Percentiles rank a stretch among this genome's conserved stretches.
These are phyloP conservation scores for Cladorrhinum sp. DNA, from an alignment of 2,329 filamentous ascomycete genomes.

Conservation along the genomic window DNA sequence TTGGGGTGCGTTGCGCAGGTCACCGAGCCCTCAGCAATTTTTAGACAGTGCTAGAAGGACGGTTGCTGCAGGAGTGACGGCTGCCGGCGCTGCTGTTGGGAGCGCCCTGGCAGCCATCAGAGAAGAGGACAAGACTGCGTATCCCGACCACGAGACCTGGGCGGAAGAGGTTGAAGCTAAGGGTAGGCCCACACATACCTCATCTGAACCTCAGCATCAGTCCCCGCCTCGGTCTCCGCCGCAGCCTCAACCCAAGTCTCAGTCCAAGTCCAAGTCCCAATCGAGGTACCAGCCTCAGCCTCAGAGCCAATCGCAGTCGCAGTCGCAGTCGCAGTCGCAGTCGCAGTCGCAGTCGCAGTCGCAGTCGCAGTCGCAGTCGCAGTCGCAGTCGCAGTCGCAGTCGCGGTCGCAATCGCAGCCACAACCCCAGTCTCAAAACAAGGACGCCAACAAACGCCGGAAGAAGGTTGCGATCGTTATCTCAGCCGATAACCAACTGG, in stretches of 20 bases:
- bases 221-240: not conserved
- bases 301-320: not conserved
- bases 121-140: slow-evolving; percentile 77
- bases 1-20: slow-evolving; percentile 75
- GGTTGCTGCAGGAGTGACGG: slow-evolving; percentile 76
- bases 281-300: not conserved
- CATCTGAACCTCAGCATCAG: not conserved
- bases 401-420: not conserved
- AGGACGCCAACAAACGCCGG: slow-evolving; percentile 48
- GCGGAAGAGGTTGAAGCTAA: slow-evolving; percentile 79
- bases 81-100: slow-evolving; percentile 77
- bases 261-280: not conserved
- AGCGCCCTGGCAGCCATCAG: slow-evolving; percentile 79
- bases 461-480: slow-evolving; percentile 87
- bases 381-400: not conserved
- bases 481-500: slow-evolving; percentile 67
- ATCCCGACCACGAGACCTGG: slow-evolving; percentile 86
- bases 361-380: slow-evolving; percentile 24
- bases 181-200: slow-evolving; percentile 35
- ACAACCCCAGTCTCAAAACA: slow-evolving; percentile 23
- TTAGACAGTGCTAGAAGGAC: slow-evolving; percentile 79
- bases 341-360: not conserved
- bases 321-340: not conserved
- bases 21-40: slow-evolving; percentile 83
- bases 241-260: not conserved